Conservation (phyloP, 2,329 filamentous ascomycete genomes). For the Phaeoacremonium minimum region DNA sequence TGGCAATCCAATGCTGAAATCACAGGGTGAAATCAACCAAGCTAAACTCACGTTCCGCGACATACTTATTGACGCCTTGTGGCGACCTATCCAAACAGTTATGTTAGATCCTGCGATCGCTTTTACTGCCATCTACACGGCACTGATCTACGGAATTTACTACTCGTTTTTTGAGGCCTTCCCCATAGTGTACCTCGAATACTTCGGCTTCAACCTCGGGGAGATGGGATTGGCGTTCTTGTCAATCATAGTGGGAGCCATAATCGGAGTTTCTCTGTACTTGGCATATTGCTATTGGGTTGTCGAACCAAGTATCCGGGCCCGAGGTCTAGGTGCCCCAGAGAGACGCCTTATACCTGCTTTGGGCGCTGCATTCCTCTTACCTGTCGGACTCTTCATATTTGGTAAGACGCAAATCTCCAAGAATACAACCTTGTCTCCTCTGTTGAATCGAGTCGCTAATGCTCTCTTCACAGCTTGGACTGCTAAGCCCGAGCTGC, state of each 20-base stretch:
- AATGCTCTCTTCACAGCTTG: no score
- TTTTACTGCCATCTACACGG: slow-evolving; percentile 59
- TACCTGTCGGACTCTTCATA: slow-evolving; percentile 55
- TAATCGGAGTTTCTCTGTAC: slow-evolving; percentile 47
- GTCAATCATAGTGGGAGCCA: slow-evolving; percentile 52
- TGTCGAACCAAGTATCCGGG: slow-evolving; percentile 44
- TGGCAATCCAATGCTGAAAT: slow-evolving; percentile 50
- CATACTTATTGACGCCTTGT: slow-evolving; percentile 50
- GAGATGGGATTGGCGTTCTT: slow-evolving; percentile 57
- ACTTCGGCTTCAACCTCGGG: slow-evolving; percentile 57
- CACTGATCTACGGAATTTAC: slow-evolving; percentile 58
- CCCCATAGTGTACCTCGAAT: slow-evolving; percentile 55
- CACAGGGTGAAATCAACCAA: slow-evolving; percentile 62
- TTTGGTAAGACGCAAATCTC: no score
- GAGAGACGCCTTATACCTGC: slow-evolving; percentile 52
- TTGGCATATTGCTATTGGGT: slow-evolving; percentile 46
- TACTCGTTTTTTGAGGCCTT: slow-evolving; percentile 65
- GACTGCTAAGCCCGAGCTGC: slow-evolving; percentile 45
- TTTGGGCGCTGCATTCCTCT: slow-evolving; percentile 44
- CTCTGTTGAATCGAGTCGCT: no score
- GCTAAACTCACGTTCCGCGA: slow-evolving; percentile 41
- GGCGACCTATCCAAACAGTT: slow-evolving; percentile 57
- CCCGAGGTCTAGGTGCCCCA: slow-evolving; percentile 43
- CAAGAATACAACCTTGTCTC: no score
- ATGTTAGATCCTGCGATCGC: slow-evolving; percentile 58